A percentile compares a stretch with the other conserved stretches of the same genome.
These are phyloP conservation scores for Ophiostoma piceae DNA, from an alignment of 2,329 filamentous ascomycete species.

Conservation along the genomic window DNA sequence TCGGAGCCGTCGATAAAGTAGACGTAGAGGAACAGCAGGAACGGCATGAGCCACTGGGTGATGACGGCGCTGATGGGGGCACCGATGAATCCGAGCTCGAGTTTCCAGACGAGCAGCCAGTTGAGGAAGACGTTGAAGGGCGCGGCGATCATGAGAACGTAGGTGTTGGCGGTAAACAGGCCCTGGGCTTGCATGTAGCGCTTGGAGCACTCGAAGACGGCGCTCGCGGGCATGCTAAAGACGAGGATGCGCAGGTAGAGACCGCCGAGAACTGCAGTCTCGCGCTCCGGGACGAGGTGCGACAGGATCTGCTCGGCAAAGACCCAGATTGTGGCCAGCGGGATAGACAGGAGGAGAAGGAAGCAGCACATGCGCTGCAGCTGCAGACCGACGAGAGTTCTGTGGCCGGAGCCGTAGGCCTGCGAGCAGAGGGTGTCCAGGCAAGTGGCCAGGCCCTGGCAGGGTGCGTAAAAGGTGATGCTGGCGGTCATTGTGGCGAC, in stretches of 20 bases:
- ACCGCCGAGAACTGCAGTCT: slow-evolving; percentile 66
- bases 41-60: slow-evolving; percentile 68
- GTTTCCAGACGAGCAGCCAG: slow-evolving; percentile 71
- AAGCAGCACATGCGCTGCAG: slow-evolving; percentile 77
- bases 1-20: slow-evolving; percentile 64
- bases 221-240: slow-evolving; percentile 68
- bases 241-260: slow-evolving; percentile 67
- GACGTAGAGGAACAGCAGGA: slow-evolving; percentile 70
- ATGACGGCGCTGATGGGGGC: slow-evolving; percentile 72
- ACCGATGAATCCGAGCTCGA: slow-evolving; percentile 64
- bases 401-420: slow-evolving; percentile 87
- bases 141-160: slow-evolving; percentile 69
- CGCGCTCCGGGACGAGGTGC: slow-evolving; percentile 62
- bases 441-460: slow-evolving; percentile 81
- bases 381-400: slow-evolving; percentile 79
- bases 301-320: slow-evolving; percentile 60
- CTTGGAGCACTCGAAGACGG: slow-evolving; percentile 70
- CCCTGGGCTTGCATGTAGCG: slow-evolving; percentile 79
- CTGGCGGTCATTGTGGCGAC: slow-evolving; percentile 73
- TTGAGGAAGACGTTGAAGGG: slow-evolving; percentile 74
- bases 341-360: slow-evolving; percentile 62
- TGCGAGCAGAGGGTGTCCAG: slow-evolving; percentile 91
- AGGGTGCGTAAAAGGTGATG: slow-evolving; percentile 71
- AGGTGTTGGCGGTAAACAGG: slow-evolving; percentile 72
- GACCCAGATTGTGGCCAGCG: slow-evolving; percentile 65